Conservation (phyloP, 1,139 yeast species). For the Debaryomyces psychrophilus region DNA sequence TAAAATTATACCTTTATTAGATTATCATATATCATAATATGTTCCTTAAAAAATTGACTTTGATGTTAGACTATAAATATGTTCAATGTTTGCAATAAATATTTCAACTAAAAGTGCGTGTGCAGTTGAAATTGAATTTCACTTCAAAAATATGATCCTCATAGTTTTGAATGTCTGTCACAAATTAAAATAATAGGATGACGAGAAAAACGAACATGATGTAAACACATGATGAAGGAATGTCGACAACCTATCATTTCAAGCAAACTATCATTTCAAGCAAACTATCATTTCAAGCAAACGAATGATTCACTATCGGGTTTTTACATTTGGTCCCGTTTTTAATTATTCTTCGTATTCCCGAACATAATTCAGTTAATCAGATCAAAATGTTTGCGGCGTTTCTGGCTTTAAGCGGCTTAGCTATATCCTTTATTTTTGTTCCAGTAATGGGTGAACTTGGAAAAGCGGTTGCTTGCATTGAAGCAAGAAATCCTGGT, state of each 20-base stretch:
- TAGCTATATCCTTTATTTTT: constrained; percentile 3
- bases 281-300: neutral
- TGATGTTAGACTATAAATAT: too few species aligned
- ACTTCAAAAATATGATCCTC: too few species aligned
- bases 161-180: too few species aligned
- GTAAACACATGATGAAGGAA: too few species aligned
- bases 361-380: neutral
- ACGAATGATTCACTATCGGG: neutral
- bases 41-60: too few species aligned
- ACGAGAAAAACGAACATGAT: too few species aligned
- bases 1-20: too few species aligned
- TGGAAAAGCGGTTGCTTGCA: neutral
- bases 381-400: constrained; percentile 5
- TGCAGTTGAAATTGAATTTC: too few species aligned
- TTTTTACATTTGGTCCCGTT: constrained; percentile 3
- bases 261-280: neutral
- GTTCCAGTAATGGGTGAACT: constrained; percentile 6
- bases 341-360: constrained; percentile 4
- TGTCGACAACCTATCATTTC: neutral
- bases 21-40: too few species aligned
- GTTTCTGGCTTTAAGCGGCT: constrained; percentile 2
- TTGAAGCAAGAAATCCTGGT: constrained; percentile 3
- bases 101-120: too few species aligned
- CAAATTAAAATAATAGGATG: too few species aligned
- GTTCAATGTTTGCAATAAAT: too few species aligned